phyloP scores from a whole-genome alignment of 495 filamentous ascomycete species.

The Aspergillus panamensis region DNA sequence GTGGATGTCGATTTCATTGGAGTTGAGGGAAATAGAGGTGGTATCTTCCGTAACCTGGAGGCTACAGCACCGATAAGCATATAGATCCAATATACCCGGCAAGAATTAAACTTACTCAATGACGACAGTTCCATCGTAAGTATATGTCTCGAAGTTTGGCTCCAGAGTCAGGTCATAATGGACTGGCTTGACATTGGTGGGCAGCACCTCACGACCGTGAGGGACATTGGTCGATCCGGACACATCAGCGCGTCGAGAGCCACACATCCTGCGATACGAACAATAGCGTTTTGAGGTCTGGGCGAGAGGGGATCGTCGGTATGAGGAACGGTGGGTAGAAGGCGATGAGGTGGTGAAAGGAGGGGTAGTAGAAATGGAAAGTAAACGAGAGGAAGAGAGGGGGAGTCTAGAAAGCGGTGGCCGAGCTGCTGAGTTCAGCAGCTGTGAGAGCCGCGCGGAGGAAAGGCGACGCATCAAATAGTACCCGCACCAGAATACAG shows the following conservation, averaged over 20 bases:
- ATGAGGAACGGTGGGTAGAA: constrained; percentile 17
- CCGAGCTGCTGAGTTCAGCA: constrained; percentile 39
- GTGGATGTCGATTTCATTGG: constrained; percentile 80
- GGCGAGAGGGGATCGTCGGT: constrained; percentile 29
- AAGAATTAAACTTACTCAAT: constrained; percentile 51
- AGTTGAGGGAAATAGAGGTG: constrained; percentile 82
- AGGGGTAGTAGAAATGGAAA: constrained; percentile 26
- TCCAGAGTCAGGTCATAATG: constrained; percentile 68
- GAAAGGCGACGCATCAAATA: constrained; percentile 40
- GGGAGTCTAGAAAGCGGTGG: constrained; percentile 38
- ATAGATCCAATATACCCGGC: background rate
- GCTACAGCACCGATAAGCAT: constrained; percentile 30
- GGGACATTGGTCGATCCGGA: constrained; percentile 49
- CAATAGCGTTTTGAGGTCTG: constrained; percentile 44
- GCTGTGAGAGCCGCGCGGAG: constrained; percentile 33
- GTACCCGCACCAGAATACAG: constrained; percentile 16
- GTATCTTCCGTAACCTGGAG: constrained; percentile 84
- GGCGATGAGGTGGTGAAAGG: constrained; percentile 23
- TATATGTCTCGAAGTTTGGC: constrained; percentile 61
- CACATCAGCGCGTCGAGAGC: constrained; percentile 39
- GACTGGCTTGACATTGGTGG: constrained; percentile 63
- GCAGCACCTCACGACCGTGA: constrained; percentile 60
- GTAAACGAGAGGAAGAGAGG: constrained; percentile 30
- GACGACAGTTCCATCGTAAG: constrained; percentile 58
- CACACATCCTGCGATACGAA: constrained; percentile 51